These are phyloP conservation scores for Populus ilicifolia DNA, from an alignment of 345 rosid genomes.

Conservation along the genomic window DNA sequence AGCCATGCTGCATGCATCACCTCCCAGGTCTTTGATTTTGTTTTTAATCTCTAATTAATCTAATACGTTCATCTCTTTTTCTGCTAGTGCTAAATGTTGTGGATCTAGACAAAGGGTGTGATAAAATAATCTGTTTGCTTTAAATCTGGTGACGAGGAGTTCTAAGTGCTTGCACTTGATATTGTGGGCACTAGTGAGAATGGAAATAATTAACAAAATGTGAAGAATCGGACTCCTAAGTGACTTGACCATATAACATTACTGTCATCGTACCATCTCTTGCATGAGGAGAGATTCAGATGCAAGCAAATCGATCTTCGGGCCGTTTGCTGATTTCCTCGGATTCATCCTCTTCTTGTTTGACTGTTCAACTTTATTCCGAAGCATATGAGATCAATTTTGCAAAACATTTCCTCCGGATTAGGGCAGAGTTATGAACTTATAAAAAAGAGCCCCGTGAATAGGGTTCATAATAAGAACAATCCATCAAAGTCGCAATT, in stretches of 20 bases:
- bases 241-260: too few relatives aligned
- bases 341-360: neutral
- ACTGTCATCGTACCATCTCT: too few relatives aligned
- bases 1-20: neutral
- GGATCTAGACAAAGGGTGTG: neutral
- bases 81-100: neutral
- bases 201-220: too few relatives aligned
- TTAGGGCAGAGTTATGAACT: neutral
- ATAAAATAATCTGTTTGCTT: neutral
- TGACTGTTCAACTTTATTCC: neutral
- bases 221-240: too few relatives aligned
- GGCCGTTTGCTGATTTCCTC: neutral
- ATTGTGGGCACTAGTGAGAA: too few relatives aligned
- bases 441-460: neutral
- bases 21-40: neutral
- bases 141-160: neutral
- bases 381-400: neutral
- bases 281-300: too few relatives aligned
- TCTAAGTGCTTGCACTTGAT: neutral
- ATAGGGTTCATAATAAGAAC: too few relatives aligned
- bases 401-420: neutral
- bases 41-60: neutral
- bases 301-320: neutral
- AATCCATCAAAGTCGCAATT: too few relatives aligned
- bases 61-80: neutral